Conservation (phyloP, 768 basidiomycete genomes). For the Rhodotorula kratochvilovae region DNA sequence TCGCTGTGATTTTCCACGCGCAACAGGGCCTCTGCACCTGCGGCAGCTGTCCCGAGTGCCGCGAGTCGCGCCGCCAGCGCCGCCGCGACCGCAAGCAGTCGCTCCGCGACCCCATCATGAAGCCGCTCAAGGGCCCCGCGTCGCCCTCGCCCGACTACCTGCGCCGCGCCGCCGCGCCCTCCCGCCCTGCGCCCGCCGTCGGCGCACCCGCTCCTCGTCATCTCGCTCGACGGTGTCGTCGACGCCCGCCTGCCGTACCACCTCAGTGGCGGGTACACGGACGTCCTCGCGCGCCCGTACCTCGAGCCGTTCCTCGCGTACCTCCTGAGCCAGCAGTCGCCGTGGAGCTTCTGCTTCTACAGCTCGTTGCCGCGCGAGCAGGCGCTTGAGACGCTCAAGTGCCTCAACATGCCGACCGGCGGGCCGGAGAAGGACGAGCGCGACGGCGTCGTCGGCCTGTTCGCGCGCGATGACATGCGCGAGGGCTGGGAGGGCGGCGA, state of each 20-base stretch:
- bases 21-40: not conserved
- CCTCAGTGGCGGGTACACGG: conserved; percentile 24
- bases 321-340: conserved; percentile 13
- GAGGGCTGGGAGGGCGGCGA: not conserved
- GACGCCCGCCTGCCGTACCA: conserved; percentile 25
- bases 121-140: not conserved
- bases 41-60: not conserved
- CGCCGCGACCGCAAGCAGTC: not conserved
- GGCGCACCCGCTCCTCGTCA: conserved; percentile 16
- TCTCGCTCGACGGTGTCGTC: conserved; percentile 26
- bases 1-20: not conserved
- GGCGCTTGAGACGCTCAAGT: conserved; percentile 12
- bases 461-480: conserved; percentile 23
- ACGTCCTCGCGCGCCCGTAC: conserved; percentile 25
- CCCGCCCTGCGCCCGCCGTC: not conserved
- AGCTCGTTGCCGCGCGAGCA: conserved; percentile 11
- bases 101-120: not conserved
- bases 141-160: conserved; percentile 7
- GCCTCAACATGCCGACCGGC: conserved; percentile 32
- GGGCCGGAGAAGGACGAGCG: conserved; percentile 36
- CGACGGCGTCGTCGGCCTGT: conserved; percentile 29
- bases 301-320: conserved; percentile 21
- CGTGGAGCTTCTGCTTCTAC: conserved; percentile 28
- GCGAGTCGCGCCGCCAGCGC: not conserved
- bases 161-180: not conserved